Evolutionary conservation across 106 monocot genomes (phyloP).

Genomic region (Dioscorea dumetorum): DNA sequence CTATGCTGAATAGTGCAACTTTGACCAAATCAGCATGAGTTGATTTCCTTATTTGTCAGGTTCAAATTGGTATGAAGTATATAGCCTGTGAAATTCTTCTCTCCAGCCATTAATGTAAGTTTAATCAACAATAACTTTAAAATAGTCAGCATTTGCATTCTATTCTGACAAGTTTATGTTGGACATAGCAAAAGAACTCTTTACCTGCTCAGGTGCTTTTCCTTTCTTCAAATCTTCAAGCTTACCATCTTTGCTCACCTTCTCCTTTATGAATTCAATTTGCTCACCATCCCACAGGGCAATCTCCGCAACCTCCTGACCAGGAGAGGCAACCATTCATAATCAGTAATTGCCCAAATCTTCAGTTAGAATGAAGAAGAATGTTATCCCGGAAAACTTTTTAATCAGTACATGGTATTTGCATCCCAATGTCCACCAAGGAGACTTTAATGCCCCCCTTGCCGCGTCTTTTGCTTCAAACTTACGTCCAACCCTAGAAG

Average conservation of each 20-base stretch:
- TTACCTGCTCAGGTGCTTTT: constrained; percentile 85
- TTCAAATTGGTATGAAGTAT: too few species aligned
- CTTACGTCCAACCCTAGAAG: constrained; percentile 71
- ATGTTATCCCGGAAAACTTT: background rate
- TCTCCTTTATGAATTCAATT: constrained; percentile 88
- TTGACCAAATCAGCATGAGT: too few species aligned
- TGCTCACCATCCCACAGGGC: constrained; percentile 97
- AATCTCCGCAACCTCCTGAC: constrained; percentile 77
- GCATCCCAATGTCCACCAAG: constrained; percentile 97
- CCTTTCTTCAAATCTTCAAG: constrained; percentile 91
- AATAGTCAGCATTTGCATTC: too few species aligned
- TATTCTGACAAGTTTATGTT: too few species aligned
- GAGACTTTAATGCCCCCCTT: constrained; percentile 80
- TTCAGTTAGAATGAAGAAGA: background rate
- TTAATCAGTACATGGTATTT: constrained; percentile 55
- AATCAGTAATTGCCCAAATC: background rate
- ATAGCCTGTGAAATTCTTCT: too few species aligned
- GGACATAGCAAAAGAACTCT: background rate
- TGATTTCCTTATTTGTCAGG: too few species aligned
- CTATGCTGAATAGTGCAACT: too few species aligned
- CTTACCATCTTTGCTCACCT: constrained; percentile 82
- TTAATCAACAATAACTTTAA: too few species aligned
- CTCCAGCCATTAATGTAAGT: too few species aligned
- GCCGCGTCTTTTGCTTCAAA: constrained; percentile 93
- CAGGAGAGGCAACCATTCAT: background rate